phyloP scores from a whole-genome alignment of 768 basidiomycete species.

The Fomitopsis pulvina region DNA sequence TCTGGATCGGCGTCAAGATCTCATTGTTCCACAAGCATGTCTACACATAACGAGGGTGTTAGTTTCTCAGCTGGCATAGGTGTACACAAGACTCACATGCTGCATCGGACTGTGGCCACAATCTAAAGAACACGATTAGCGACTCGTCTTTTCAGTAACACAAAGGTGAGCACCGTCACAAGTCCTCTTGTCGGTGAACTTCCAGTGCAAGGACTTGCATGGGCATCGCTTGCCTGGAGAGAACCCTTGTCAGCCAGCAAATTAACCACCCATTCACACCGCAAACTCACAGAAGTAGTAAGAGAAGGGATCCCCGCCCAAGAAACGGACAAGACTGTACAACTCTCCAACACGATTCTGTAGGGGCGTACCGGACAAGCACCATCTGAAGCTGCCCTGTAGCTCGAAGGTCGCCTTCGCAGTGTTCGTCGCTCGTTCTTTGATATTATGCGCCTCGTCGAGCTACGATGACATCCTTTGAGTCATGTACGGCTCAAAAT shows the following conservation, averaged over 20 bases:
- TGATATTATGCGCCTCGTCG: constrained; percentile 98
- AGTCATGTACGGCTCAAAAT: background rate
- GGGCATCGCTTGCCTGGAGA: constrained; percentile 75
- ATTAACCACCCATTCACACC: background rate
- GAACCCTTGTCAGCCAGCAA: background rate
- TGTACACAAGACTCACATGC: constrained; percentile 46
- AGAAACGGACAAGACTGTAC: constrained; percentile 88
- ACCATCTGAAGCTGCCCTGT: constrained; percentile 80
- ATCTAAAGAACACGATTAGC: constrained; percentile 33
- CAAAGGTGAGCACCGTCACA: too few relatives aligned
- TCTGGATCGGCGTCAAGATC: constrained; percentile 94
- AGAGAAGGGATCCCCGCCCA: constrained; percentile 90
- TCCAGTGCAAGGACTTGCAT: constrained; percentile 96
- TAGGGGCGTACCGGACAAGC: constrained; percentile 91
- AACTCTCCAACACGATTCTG: constrained; percentile 99
- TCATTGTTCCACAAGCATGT: constrained; percentile 98
- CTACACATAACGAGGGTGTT: constrained; percentile 26
- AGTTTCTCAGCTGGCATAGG: constrained; percentile 38
- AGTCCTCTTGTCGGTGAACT: constrained; percentile 70
- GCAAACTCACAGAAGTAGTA: constrained; percentile 72
- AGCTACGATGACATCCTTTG: constrained; percentile 38
- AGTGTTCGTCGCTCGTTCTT: constrained; percentile 90
- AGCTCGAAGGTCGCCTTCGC: constrained; percentile 96
- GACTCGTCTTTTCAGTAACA: too few relatives aligned
- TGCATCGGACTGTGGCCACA: constrained; percentile 85